Evolutionary conservation across 495 filamentous ascomycete species (phyloP).

Genomic region (Hypoxylon cercidicola): DNA sequence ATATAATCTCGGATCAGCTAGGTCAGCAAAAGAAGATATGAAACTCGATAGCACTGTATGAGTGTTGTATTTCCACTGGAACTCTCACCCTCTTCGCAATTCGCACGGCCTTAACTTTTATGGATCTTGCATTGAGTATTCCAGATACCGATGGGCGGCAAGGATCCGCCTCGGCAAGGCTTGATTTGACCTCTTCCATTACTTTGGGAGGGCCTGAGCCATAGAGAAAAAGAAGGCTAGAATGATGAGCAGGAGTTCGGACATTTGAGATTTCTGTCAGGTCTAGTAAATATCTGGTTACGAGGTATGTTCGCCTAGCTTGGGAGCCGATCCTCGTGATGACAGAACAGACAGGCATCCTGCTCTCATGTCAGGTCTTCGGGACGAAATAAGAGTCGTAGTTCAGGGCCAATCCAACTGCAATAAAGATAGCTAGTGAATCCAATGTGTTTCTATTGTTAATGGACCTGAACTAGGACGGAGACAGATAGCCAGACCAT

Average conservation of each 20-base stretch:
- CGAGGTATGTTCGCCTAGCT: no score
- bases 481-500: no score
- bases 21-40: neutral
- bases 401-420: no score
- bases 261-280: neutral
- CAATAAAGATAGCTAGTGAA: no score
- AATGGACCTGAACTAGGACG: no score
- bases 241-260: neutral
- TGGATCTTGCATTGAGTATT: neutral
- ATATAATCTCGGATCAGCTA: neutral
- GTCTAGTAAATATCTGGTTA: neutral
- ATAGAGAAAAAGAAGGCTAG: neutral
- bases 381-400: no score
- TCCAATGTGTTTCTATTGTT: no score
- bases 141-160: constrained; percentile 1
- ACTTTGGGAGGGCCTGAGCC: neutral
- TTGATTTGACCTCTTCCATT: neutral
- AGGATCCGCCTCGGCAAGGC: neutral
- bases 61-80: neutral
- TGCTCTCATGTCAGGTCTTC: no score
- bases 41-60: neutral
- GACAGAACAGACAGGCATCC: no score
- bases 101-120: neutral
- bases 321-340: no score
- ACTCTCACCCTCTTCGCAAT: neutral